Evolutionary conservation across 345 rosid genomes (phyloP), one percentile per base, ranked within the genome.

Genomic region (Camelina sativa): DNA sequence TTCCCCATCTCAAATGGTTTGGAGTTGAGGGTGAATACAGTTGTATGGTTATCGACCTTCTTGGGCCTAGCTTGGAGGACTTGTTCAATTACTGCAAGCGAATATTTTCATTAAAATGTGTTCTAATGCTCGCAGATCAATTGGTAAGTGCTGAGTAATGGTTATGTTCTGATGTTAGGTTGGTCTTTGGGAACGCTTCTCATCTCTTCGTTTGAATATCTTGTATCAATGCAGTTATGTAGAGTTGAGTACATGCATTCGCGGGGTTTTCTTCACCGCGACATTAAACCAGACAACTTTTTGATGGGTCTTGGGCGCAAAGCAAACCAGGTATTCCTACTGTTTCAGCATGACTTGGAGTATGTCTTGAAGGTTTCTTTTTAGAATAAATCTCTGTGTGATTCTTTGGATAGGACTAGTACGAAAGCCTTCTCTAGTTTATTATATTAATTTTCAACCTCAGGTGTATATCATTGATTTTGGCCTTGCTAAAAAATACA

Each of bases 241-340:
- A 89, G 99, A 80, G 89, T 95, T 70, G 99, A 92, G 80, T 95
- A 84, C 76, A 90, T 95, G 97, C 99, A 95, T 72, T 84, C 91
- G 16, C 92, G 90, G 69, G 95, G 96, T 34, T 92, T 92, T 80
- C 92, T 95, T 73, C 99, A 95, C 72, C 97, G 98, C 57, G 99
- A 95, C 80, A 88, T 94, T 67, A 95, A 95, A 82, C 99, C 99
- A 63, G 99, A 92, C 82, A 94, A 91, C 85, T 94, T 94, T 74
- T 86, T 91, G 74, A 91, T 94, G 97, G 98, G 98, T 66, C 83
- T 94, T 65, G 96, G 96, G 32, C 91, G 97, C 71, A 90, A 83
- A 84, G 94, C 93, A 62, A 94, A 94, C 84, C 97, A 91, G 98
- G 98, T 90, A 81, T 13, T 65, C 65, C 30, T 59, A 44, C 46